Evolutionary conservation across 164 flowering plant species (phyloP).

Genomic region (Tinospora cordifolia): DNA sequence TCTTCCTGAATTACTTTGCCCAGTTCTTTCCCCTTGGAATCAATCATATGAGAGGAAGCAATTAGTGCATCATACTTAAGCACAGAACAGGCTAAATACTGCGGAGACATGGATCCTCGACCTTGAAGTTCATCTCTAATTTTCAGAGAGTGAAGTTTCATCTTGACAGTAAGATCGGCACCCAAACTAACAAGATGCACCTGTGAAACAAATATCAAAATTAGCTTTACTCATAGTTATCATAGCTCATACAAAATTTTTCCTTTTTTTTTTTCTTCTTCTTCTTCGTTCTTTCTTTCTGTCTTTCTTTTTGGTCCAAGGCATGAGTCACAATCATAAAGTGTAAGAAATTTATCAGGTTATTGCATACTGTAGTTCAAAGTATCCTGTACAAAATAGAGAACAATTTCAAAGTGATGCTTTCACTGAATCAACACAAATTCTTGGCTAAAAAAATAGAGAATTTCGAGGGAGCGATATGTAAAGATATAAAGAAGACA

Average conservation of each 20-base stretch:
- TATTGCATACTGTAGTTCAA: background rate
- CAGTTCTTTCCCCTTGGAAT: constrained; percentile 29
- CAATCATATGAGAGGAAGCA: constrained; percentile 20
- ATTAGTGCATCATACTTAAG: constrained; percentile 28
- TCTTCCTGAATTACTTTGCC: constrained; percentile 38
- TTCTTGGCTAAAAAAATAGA: background rate
- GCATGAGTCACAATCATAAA: no score
- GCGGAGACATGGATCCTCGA: constrained; percentile 30
- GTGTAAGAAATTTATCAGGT: background rate
- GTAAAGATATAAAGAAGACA: background rate
- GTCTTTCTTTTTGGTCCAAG: no score
- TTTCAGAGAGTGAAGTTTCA: constrained; percentile 73
- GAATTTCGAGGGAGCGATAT: background rate
- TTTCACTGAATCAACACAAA: no score
- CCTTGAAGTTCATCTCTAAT: constrained; percentile 88
- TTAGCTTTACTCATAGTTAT: no score
- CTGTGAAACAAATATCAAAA: constrained; percentile 29
- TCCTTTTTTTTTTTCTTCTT: no score
- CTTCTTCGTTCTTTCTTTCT: no score
- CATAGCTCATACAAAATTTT: background rate
- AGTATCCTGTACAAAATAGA: background rate
- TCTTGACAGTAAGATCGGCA: constrained; percentile 55
- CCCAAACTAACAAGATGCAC: constrained; percentile 50
- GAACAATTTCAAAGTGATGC: background rate
- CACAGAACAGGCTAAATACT: constrained; percentile 76